Evolutionary conservation across 352 stramenopile genomes (phyloP), one percentile per base, ranked within the genome.

Genomic region (Phytopythium vexans): DNA sequence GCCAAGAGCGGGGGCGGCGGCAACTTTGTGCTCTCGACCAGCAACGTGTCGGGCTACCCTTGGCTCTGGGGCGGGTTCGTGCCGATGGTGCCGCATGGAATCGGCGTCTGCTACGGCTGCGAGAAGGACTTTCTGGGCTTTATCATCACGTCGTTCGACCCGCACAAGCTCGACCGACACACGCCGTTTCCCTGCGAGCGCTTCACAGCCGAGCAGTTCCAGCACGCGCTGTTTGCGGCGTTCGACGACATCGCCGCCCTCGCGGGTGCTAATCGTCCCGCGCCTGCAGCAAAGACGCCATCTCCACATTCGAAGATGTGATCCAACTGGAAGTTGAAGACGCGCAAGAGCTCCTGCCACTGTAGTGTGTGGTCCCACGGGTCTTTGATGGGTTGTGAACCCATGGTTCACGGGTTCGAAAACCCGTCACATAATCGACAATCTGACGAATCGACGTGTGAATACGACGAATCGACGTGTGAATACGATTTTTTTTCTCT

Each of bases 41-140:
- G 88, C 69, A 94, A 98, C 47, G 82, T 98, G 61, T 96, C 95
- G 33, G 82, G 88, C 3, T 97, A 98, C 49, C 82, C 95, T 40
- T 98, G 94, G 95, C 88, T 96, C 16, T 98, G 92, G 79, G 94
- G 93, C 34, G 92, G 97, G 47, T 97, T 98, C 37, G 87, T 97
- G 21, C 89, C 92, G 32, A 90, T 89, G 79, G 60, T 88, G n/a
- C 60, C 61, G 1, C 81, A 98, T 56, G 95, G 94, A 38, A 76
- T 98, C n/a, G 94, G 95, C 15, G 74, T 98, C 45, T 95, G 86
- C 48, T 98, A 98, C 62, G 89, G 83, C 16, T 86, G 97, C 35
- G 89, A 97, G 66, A 82, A 78, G 14, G 76, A 92, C n/a, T 87
- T 84, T 48, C 79, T 97, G 27, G 75, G 86, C 39, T 97, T 98